Base-by-base conservation (phyloP, 306 rosid genomes). In the Glycine latifolia region DNA sequence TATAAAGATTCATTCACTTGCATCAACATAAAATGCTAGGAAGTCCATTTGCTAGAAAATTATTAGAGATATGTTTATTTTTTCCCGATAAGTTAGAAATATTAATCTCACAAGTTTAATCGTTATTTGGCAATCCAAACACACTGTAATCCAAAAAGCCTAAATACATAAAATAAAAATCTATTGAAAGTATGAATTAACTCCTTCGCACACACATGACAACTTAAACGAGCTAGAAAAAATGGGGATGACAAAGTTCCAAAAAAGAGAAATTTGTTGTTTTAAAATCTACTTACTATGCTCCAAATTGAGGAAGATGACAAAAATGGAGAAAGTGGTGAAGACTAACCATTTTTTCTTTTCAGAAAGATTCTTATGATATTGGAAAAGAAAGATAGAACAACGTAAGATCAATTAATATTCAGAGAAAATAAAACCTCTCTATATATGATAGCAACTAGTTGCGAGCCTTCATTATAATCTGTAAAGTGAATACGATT, bases 371-470 rank as follows among this genome's bases (percentile, higher is more conserved):
- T 71, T 71, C 76, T 49, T 13, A 31, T 50, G 46, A 71, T 50
- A 50, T 71, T 71, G 8, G 41, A 50, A 71, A 71, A 71, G 76
- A 71, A 71, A 17, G 31, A 71, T 71, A 14, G 31, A 71, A 31
- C 26, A 50, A 71, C 26, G 61, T 31, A 71, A 71, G 60, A 48
- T 47, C 46, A 49, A 48, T 47, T 26, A 49, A 49, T 46, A 46
- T 20, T 48, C 16, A 69, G 10, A 47, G 39, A 70, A 71, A 48
- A 71, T 15, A 49, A 71, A 48, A 47, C 41, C 26, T 31, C 8
- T 35, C 26, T 10, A 60, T 26, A 46, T 44, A 68, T 17, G 43
- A 48, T 20, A 48, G 56, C 59, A 48, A 48, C 20, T 46, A 48
- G 20, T 13, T 71, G 46, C 5, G 13, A 71, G 60, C 20, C 11